A percentile compares a stretch with the other conserved stretches of the same genome.
Evolutionary conservation across 768 basidiomycete species (phyloP).

Genomic region (Trametes gibbosa): DNA sequence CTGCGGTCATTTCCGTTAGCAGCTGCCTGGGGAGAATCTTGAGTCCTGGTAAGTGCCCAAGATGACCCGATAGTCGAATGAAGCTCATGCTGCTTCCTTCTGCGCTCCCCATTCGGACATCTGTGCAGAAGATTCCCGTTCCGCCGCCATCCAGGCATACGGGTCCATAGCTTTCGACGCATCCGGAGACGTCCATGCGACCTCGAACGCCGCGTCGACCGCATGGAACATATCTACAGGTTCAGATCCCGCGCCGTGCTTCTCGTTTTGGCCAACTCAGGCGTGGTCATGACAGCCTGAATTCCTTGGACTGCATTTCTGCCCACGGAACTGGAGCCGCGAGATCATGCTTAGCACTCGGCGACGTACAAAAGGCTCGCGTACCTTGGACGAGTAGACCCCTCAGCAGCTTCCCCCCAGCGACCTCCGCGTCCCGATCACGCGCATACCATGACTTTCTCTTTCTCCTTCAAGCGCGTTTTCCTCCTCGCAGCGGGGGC

Average conservation of each 20-base stretch:
- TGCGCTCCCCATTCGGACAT: constrained; percentile 3
- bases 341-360: background rate
- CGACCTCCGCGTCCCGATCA: background rate
- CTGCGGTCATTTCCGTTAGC: background rate
- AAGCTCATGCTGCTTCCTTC: background rate
- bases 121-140: background rate
- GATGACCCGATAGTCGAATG: constrained; percentile 5
- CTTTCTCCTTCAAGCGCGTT: constrained; percentile 12
- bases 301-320: background rate
- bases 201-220: background rate
- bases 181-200: constrained; percentile 2
- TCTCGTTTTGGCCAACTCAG: background rate
- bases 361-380: constrained; percentile 4
- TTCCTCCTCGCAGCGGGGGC: constrained; percentile 16
- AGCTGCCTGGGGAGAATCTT: background rate
- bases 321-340: background rate
- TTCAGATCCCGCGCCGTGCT: background rate
- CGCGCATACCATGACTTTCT: constrained; percentile 13
- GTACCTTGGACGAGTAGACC: background rate
- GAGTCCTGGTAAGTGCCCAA: background rate
- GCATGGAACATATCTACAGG: constrained; percentile 6
- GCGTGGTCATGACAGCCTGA: background rate
- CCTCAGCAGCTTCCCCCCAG: background rate
- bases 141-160: background rate
- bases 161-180: background rate